A percentile compares a stretch with the other conserved stretches of the same genome.
phyloP scores from a whole-genome alignment of 257 asterid species.

The Knoxia roxburghii region DNA sequence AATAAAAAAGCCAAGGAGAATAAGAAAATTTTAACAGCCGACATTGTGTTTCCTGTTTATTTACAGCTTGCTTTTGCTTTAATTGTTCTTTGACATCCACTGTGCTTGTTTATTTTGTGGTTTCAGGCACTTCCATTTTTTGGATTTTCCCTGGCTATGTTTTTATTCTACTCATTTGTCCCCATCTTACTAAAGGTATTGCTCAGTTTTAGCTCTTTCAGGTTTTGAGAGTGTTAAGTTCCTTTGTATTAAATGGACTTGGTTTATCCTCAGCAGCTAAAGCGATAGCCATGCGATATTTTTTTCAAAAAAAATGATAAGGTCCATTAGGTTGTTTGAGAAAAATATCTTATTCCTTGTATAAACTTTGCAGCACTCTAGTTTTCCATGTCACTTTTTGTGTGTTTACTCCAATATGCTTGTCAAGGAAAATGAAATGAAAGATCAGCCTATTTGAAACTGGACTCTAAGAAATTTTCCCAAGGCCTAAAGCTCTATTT shows the following conservation, averaged over 20 bases:
- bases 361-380: not conserved
- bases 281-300: not conserved
- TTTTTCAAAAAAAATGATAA: not conserved
- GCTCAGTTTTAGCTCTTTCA: not conserved
- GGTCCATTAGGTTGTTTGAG: not conserved
- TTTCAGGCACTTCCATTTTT: slow-evolving; percentile 72
- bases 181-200: slow-evolving; percentile 75
- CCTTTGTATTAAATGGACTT: not conserved
- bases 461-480: not conserved
- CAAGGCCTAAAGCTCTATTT: not conserved
- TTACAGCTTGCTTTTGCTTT: too few relatives aligned
- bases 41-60: not conserved
- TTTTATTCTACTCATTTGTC: slow-evolving; percentile 76
- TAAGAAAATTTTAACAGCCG: not conserved
- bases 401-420: not conserved
- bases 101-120: slow-evolving; percentile 16
- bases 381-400: not conserved
- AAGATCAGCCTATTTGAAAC: not conserved
- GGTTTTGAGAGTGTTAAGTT: not conserved
- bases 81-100: not conserved
- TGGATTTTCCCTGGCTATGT: slow-evolving; percentile 87
- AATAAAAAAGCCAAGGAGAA: too few relatives aligned
- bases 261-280: not conserved
- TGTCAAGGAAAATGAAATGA: not conserved
- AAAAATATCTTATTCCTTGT: not conserved